phyloP scores from a whole-genome alignment of 306 rosid genomes.

The Lablab purpureus region DNA sequence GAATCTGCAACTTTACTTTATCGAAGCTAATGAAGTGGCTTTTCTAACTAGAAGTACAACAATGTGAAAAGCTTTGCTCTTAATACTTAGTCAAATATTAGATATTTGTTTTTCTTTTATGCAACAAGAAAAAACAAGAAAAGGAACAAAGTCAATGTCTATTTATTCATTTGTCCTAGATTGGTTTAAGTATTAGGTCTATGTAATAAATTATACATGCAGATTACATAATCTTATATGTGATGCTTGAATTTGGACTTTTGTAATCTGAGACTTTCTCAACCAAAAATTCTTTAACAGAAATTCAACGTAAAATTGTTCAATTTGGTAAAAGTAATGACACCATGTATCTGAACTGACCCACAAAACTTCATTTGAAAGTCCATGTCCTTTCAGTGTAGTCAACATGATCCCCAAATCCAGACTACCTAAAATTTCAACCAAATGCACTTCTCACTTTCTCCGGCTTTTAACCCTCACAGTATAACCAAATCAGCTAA shows the following conservation, averaged over 20 bases:
- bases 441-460: too few relatives aligned
- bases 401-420: too few relatives aligned
- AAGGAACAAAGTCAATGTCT: neutral
- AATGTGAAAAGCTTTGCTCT: neutral
- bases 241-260: constrained; percentile 15
- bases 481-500: too few relatives aligned
- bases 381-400: too few relatives aligned
- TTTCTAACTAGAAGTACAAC: neutral
- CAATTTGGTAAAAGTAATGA: neutral
- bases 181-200: neutral
- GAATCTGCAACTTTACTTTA: neutral
- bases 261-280: neutral
- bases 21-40: neutral
- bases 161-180: constrained; percentile 4
- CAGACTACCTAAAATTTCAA: too few relatives aligned
- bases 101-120: neutral
- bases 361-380: too few relatives aligned
- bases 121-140: neutral
- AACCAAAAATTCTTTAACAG: constrained; percentile 1
- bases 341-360: too few relatives aligned
- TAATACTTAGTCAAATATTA: neutral
- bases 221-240: constrained; percentile 29
- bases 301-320: constrained; percentile 5
- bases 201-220: neutral
- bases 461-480: too few relatives aligned